phyloP scores from a whole-genome alignment of 805 yeast species.

The Yarrowia divulgata region DNA sequence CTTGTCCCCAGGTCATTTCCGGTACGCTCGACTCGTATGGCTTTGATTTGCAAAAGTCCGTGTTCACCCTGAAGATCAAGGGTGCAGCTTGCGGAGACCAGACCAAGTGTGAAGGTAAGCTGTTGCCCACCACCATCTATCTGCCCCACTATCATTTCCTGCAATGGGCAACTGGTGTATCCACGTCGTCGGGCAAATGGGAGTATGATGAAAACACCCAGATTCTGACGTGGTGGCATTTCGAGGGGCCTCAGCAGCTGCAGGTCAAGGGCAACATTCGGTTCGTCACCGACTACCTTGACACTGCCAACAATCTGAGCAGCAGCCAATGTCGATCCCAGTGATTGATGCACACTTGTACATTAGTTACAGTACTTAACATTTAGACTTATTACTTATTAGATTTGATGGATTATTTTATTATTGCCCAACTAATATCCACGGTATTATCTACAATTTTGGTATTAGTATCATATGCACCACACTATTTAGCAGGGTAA shows the following conservation, averaged over 20 bases:
- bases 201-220: conserved; percentile 60
- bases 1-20: conserved; percentile 68
- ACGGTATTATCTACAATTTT: no score
- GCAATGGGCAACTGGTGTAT: conserved; percentile 57
- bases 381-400: not conserved
- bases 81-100: conserved; percentile 41
- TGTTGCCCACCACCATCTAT: conserved; percentile 64
- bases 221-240: conserved; percentile 74
- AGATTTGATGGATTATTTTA: no score
- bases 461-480: no score
- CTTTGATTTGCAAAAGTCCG: conserved; percentile 62
- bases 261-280: conserved; percentile 37
- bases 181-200: conserved; percentile 64
- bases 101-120: conserved; percentile 45
- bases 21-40: conserved; percentile 65
- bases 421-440: no score
- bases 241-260: conserved; percentile 40
- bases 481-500: no score
- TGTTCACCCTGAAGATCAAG: conserved; percentile 59
- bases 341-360: not conserved
- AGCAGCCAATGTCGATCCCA: conserved; percentile 31
- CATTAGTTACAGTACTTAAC: no score
- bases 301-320: conserved; percentile 30
- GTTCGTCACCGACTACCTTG: conserved; percentile 34
- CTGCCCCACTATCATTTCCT: conserved; percentile 78